These are phyloP conservation scores for Xylariaceae sp. DNA, from an alignment of 2,329 filamentous ascomycete genomes.

Conservation along the genomic window DNA sequence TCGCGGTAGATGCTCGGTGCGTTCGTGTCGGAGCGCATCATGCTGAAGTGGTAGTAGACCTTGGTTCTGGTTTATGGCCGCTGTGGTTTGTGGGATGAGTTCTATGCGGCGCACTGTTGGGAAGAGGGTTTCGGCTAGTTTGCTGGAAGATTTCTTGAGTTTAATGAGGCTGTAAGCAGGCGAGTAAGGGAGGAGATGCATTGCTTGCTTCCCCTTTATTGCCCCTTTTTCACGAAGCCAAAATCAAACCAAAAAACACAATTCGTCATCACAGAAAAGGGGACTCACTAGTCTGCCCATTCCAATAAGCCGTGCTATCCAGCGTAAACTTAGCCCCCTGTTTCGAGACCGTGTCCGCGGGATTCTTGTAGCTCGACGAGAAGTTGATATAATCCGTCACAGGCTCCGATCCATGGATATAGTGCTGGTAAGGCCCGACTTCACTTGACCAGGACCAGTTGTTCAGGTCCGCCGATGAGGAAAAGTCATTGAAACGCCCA, in stretches of 20 bases:
- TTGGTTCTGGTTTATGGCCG: constrained; percentile 61
- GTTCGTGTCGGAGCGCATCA: constrained; percentile 57
- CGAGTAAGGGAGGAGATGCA: no score
- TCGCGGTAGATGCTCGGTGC: constrained; percentile 59
- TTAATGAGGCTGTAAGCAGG: no score
- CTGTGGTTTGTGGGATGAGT: constrained; percentile 68
- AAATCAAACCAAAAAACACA: no score
- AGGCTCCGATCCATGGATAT: constrained; percentile 62
- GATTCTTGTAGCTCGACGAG: constrained; percentile 59
- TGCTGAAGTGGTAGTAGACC: constrained; percentile 69
- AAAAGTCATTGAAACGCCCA: constrained; percentile 55
- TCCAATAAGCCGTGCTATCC: constrained; percentile 62
- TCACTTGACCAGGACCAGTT: constrained; percentile 62
- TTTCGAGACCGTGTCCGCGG: constrained; percentile 55
- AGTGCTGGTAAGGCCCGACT: constrained; percentile 65
- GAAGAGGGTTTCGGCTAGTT: no score
- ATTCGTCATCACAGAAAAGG: no score
- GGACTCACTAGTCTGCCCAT: constrained; percentile 54
- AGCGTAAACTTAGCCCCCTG: constrained; percentile 69
- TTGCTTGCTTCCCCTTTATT: no score
- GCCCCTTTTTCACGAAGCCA: no score
- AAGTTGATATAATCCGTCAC: constrained; percentile 61
- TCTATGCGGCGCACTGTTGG: constrained; percentile 61
- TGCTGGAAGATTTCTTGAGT: no score
- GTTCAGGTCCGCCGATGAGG: constrained; percentile 46